Evolutionary conservation across 352 stramenopile species (phyloP).

Genomic region (Discostella stelligera): DNA sequence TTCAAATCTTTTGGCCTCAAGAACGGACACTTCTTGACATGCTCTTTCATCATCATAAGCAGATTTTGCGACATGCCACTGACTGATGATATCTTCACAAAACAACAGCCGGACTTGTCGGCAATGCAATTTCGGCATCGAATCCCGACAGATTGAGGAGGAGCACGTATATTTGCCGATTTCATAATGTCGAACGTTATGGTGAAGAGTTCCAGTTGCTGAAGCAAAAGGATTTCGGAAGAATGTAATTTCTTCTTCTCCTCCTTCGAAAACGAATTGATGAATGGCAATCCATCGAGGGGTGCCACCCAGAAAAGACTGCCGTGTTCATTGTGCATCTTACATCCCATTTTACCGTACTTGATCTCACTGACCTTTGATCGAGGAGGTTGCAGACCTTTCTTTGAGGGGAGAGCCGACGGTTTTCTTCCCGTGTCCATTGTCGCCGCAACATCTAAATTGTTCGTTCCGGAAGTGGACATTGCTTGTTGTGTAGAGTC

Average conservation of each 20-base stretch:
- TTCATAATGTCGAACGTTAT: slow-evolving; percentile 24
- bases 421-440: not conserved
- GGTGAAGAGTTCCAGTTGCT: slow-evolving; percentile 30
- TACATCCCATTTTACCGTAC: slow-evolving; percentile 22
- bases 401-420: not conserved
- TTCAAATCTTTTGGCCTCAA: slow-evolving; percentile 29
- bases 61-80: slow-evolving; percentile 12
- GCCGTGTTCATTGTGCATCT: slow-evolving; percentile 15
- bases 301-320: slow-evolving; percentile 6
- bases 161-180: not conserved
- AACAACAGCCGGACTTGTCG: slow-evolving; percentile 21
- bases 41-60: slow-evolving; percentile 19
- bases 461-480: not conserved
- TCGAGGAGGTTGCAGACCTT: not conserved
- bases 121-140: slow-evolving; percentile 25
- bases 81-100: slow-evolving; percentile 20
- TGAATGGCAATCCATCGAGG: slow-evolving; percentile 18
- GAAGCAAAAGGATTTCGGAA: slow-evolving; percentile 2
- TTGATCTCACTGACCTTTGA: slow-evolving; percentile 15
- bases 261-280: slow-evolving; percentile 15
- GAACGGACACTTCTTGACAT: slow-evolving; percentile 10
- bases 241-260: slow-evolving; percentile 19
- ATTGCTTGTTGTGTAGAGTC: not conserved
- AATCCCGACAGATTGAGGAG: slow-evolving; percentile 19
- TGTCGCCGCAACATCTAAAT: not conserved